phyloP scores from a whole-genome alignment of 805 yeast species.

The Metschnikowia reukaufii region DNA sequence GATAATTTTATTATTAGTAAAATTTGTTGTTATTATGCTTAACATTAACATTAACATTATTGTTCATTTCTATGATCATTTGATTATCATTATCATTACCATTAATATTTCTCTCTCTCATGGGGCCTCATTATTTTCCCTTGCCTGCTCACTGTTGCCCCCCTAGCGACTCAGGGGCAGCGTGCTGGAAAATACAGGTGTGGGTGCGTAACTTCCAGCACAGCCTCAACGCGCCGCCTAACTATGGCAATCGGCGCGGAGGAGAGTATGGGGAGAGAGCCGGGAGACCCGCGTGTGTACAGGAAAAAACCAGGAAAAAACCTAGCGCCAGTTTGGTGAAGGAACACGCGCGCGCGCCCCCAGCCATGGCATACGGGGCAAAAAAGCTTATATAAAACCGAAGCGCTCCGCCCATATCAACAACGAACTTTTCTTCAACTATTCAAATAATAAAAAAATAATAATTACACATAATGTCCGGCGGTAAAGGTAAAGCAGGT shows the following conservation, averaged over 20 bases:
- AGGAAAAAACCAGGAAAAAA: constrained; percentile 15
- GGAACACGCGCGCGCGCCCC: constrained; percentile 3
- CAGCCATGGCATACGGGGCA: constrained; percentile 9
- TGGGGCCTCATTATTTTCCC: too few species aligned
- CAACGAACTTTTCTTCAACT: constrained; percentile 1
- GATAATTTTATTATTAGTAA: too few species aligned
- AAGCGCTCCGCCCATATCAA: constrained; percentile 1
- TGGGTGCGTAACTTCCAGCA: constrained; percentile 11
- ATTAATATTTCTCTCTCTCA: too few species aligned
- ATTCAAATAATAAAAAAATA: constrained; percentile 6
- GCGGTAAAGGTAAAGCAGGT: constrained; percentile 43
- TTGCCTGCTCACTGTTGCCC: too few species aligned
- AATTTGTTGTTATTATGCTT: too few species aligned
- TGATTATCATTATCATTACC: too few species aligned
- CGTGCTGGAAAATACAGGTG: constrained; percentile 4
- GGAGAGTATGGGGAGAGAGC: constrained; percentile 15
- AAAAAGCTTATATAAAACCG: constrained; percentile 15
- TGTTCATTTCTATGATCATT: too few species aligned
- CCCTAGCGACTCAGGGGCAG: too few species aligned
- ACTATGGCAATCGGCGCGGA: constrained; percentile 16
- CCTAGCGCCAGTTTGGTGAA: constrained; percentile 2
- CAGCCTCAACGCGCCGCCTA: constrained; percentile 17
- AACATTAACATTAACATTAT: too few species aligned
- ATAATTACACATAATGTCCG: constrained; percentile 22
- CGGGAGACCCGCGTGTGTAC: constrained; percentile 12